Conservation (phyloP, 169 alveolate species). For the Plasmodium gonderi region DNA sequence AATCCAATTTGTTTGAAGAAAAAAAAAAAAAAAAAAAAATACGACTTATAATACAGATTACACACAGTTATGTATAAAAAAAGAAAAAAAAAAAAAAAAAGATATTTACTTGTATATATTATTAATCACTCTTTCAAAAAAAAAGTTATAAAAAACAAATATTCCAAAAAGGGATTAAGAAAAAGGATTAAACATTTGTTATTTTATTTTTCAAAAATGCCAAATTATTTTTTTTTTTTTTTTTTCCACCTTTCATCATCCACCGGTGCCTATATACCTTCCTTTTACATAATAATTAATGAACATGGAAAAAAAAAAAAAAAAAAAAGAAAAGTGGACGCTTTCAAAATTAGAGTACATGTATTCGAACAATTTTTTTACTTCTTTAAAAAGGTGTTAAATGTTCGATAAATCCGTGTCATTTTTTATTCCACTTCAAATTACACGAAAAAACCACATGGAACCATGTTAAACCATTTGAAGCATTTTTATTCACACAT, state of each 20-base stretch:
- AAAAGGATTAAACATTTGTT: neutral
- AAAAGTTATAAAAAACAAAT: neutral
- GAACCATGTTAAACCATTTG: neutral
- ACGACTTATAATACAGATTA: neutral
- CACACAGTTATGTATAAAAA: neutral
- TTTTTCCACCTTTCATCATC: neutral
- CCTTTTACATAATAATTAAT: neutral
- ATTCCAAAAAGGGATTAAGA: neutral
- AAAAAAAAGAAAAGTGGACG: neutral
- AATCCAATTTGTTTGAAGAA: neutral
- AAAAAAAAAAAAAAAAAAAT: neutral
- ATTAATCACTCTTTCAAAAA: neutral
- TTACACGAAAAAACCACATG: neutral
- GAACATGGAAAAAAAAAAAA: neutral
- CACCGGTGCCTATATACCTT: neutral
- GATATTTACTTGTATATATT: neutral
- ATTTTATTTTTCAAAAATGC: neutral
- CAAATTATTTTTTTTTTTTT: neutral
- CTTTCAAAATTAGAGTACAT: neutral
- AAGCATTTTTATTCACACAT: neutral
- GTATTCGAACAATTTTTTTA: neutral
- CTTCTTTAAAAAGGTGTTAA: neutral
- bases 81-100: neutral
- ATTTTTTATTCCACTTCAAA: neutral
- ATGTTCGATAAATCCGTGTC: neutral